phyloP scores from a whole-genome alignment of 2,329 filamentous ascomycete genomes.

The Exophiala xenobiotica region DNA sequence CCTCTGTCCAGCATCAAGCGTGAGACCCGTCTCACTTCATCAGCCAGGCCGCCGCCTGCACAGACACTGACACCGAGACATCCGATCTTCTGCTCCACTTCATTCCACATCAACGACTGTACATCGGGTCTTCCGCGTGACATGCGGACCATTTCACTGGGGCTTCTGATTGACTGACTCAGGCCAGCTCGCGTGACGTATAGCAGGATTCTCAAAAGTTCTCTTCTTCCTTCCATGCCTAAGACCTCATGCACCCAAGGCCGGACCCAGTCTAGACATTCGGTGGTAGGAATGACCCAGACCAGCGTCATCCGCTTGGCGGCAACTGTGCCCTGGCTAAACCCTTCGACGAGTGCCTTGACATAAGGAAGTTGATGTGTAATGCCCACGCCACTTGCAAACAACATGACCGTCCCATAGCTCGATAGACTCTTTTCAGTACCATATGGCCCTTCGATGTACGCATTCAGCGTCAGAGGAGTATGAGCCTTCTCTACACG shows the following conservation, averaged over 20 bases:
- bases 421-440: slow-evolving; percentile 82
- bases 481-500: slow-evolving; percentile 58
- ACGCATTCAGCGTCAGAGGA: slow-evolving; percentile 64
- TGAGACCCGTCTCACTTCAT: slow-evolving; percentile 71
- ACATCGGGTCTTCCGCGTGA: slow-evolving; percentile 86
- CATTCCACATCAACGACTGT: slow-evolving; percentile 72
- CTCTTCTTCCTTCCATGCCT: slow-evolving; percentile 73
- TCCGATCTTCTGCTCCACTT: slow-evolving; percentile 77
- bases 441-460: slow-evolving; percentile 87
- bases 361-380: slow-evolving; percentile 92
- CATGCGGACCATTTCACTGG: slow-evolving; percentile 82
- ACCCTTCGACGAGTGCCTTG: slow-evolving; percentile 70
- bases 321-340: slow-evolving; percentile 69
- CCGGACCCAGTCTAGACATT: slow-evolving; percentile 89
- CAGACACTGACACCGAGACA: slow-evolving; percentile 86
- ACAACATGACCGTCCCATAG: slow-evolving; percentile 86
- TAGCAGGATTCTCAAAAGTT: slow-evolving; percentile 80
- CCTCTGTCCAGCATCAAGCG: slow-evolving; percentile 60
- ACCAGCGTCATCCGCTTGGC: slow-evolving; percentile 79
- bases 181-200: slow-evolving; percentile 87
- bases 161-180: slow-evolving; percentile 75
- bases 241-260: slow-evolving; percentile 81
- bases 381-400: slow-evolving; percentile 91
- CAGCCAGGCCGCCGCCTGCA: slow-evolving; percentile 70
- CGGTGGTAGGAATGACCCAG: slow-evolving; percentile 88